These are phyloP conservation scores for Eimeria acervulina DNA, from an alignment of 169 alveolate genomes.

Conservation along the genomic window DNA sequence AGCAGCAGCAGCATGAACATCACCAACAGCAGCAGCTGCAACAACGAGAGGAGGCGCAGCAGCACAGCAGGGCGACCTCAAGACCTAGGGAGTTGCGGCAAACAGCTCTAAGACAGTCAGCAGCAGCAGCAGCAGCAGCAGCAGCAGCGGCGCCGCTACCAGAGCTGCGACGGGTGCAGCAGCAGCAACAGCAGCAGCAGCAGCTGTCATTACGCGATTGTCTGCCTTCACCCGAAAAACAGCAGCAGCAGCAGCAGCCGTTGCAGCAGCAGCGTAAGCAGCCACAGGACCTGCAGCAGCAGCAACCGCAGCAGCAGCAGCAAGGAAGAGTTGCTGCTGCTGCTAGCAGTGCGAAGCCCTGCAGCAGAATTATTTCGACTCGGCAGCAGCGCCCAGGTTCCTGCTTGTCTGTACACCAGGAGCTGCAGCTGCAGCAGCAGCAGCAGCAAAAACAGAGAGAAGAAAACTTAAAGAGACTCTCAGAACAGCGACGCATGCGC, in stretches of 20 bases:
- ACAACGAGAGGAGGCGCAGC: constrained; percentile 10
- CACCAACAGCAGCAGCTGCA: constrained; percentile 15
- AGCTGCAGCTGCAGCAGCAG: constrained; percentile 54
- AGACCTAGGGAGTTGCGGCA: too few species aligned
- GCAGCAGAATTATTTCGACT: not conserved
- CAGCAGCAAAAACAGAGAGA: not conserved
- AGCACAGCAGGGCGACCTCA: not conserved
- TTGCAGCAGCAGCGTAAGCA: constrained; percentile 3
- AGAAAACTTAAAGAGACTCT: not conserved
- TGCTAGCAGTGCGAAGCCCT: not conserved
- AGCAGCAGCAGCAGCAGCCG: constrained; percentile 19
- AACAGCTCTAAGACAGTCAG: not conserved
- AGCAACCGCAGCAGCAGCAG: constrained; percentile 21
- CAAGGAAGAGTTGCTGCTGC: not conserved
- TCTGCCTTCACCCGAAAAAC: not conserved
- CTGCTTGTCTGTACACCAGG: constrained; percentile 8
- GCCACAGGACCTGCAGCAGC: not conserved
- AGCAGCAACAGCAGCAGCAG: constrained; percentile 2
- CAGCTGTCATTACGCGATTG: not conserved
- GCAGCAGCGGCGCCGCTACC: not conserved
- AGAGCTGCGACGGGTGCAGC: not conserved
- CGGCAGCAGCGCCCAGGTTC: not conserved
- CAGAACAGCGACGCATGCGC: constrained; percentile 16
- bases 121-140: constrained; percentile 54
- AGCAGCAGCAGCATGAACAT: constrained; percentile 4